These are phyloP conservation scores for Penicillium carneum DNA, from an alignment of 2,329 filamentous ascomycete genomes.

Conservation along the genomic window DNA sequence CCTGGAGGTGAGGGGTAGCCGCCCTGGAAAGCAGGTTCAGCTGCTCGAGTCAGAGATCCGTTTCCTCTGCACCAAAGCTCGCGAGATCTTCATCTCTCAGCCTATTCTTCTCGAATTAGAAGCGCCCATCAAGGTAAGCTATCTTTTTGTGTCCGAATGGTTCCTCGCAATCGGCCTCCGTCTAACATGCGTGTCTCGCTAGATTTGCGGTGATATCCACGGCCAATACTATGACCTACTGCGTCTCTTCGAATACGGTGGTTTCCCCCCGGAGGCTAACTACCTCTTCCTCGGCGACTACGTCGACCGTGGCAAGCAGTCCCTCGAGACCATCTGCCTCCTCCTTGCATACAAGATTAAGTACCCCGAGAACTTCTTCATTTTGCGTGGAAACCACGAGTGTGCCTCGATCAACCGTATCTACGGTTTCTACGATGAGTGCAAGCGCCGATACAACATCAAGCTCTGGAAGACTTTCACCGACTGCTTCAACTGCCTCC, in stretches of 20 bases:
- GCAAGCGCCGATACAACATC: conserved; percentile 98
- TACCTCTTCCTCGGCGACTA: conserved; percentile 99
- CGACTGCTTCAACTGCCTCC: conserved; percentile 98
- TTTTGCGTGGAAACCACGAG: conserved; percentile 97
- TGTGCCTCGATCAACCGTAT: conserved; percentile 98
- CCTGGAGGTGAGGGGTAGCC: conserved; percentile 94
- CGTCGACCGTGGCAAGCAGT: conserved; percentile 98
- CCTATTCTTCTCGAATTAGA: conserved; percentile 96
- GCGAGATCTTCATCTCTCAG: conserved; percentile 99
- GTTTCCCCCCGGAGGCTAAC: conserved; percentile 97
- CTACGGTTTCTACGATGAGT: conserved; percentile 99
- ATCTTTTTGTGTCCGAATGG: background rate
- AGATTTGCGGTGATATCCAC: conserved; percentile 99
- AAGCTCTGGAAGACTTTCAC: conserved; percentile 99
- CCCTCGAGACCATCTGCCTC: conserved; percentile 96
- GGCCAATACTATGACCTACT: conserved; percentile 98
- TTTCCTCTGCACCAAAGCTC: conserved; percentile 95
- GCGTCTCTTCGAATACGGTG: conserved; percentile 96
- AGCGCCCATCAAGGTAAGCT: conserved; percentile 91
- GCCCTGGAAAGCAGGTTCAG: conserved; percentile 98
- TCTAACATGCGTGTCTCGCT: conserved; percentile 32
- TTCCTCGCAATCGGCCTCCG: conserved; percentile 3
- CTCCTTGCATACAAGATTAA: conserved; percentile 99
- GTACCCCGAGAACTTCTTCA: conserved; percentile 99
- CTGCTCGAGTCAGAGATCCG: conserved; percentile 95